Percentiles rank a stretch among this genome's conserved stretches.
These are phyloP conservation scores for Globisporangium irregulare DNA, from an alignment of 352 stramenopile genomes.

Conservation along the genomic window DNA sequence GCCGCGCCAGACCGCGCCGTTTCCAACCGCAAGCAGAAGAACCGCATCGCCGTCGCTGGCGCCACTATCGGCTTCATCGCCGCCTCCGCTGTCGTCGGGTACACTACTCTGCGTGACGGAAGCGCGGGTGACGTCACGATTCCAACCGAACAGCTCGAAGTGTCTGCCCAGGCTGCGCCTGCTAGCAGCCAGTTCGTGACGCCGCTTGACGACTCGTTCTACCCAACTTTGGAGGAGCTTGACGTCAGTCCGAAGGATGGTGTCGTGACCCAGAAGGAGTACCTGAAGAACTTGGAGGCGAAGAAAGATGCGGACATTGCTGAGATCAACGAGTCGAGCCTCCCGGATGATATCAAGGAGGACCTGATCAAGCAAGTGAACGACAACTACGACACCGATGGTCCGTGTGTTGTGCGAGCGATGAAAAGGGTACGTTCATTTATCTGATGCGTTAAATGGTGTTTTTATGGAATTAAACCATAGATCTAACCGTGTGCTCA, in stretches of 20 bases:
- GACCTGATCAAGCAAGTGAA: conserved; percentile 37
- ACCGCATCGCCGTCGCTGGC: conserved; percentile 35
- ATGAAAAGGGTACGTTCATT: conserved; percentile 33
- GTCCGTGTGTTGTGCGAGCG: conserved; percentile 30
- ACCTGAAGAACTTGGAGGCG: conserved; percentile 29
- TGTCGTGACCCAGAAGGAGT: conserved; percentile 35
- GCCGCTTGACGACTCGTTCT: conserved; percentile 33
- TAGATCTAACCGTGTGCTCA: too few species aligned
- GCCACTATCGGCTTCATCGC: conserved; percentile 39
- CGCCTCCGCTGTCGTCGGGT: conserved; percentile 38
- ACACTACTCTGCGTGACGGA: conserved; percentile 21
- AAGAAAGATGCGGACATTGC: conserved; percentile 23
- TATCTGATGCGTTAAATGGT: neutral
- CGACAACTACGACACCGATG: conserved; percentile 36
- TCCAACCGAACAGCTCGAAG: conserved; percentile 28
- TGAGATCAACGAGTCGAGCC: conserved; percentile 25
- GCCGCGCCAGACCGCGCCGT: conserved; percentile 33
- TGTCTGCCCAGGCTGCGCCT: conserved; percentile 20
- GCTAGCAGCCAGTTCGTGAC: conserved; percentile 32
- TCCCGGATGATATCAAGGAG: conserved; percentile 38
- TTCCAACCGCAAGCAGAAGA: conserved; percentile 16
- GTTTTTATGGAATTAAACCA: neutral
- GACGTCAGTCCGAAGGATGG: conserved; percentile 31
- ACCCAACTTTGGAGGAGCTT: conserved; percentile 35
- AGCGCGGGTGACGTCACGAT: conserved; percentile 5